phyloP scores from a whole-genome alignment of 331 rosid genomes.

The Malus hybrid region DNA sequence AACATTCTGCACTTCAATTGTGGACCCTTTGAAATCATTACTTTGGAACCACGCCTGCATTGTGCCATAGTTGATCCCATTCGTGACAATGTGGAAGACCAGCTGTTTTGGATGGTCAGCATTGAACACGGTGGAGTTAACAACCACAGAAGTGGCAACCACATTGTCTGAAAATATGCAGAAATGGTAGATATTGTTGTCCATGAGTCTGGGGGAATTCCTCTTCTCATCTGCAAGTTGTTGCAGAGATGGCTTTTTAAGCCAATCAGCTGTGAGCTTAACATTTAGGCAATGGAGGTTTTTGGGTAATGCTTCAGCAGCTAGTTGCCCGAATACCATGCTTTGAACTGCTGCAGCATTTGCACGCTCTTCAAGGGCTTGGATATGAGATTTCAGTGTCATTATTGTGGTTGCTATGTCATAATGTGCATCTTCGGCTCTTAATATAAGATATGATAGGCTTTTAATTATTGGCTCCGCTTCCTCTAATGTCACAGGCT shows the following conservation, averaged over 20 bases:
- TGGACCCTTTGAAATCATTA: slow-evolving; percentile 76
- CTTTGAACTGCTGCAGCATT: slow-evolving; percentile 83
- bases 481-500: slow-evolving; percentile 70
- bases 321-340: slow-evolving; percentile 75
- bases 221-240: slow-evolving; percentile 56
- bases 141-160: slow-evolving; percentile 72
- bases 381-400: slow-evolving; percentile 94
- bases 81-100: slow-evolving; percentile 86
- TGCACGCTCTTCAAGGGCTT: slow-evolving; percentile 92
- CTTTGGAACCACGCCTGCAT: slow-evolving; percentile 87
- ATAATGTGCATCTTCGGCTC: slow-evolving; percentile 87
- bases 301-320: slow-evolving; percentile 79
- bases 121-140: slow-evolving; percentile 77
- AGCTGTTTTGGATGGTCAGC: slow-evolving; percentile 92
- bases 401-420: slow-evolving; percentile 92
- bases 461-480: slow-evolving; percentile 83
- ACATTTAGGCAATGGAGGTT: slow-evolving; percentile 79
- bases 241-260: slow-evolving; percentile 43
- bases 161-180: slow-evolving; percentile 94
- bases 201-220: slow-evolving; percentile 68
- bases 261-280: slow-evolving; percentile 84
- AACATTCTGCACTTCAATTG: slow-evolving; percentile 75
- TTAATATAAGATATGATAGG: slow-evolving; percentile 72
- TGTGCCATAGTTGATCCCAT: slow-evolving; percentile 61
- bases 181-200: slow-evolving; percentile 93